Evolutionary conservation across 306 rosid species (phyloP).

Genomic region (Ziziphus jujuba): DNA sequence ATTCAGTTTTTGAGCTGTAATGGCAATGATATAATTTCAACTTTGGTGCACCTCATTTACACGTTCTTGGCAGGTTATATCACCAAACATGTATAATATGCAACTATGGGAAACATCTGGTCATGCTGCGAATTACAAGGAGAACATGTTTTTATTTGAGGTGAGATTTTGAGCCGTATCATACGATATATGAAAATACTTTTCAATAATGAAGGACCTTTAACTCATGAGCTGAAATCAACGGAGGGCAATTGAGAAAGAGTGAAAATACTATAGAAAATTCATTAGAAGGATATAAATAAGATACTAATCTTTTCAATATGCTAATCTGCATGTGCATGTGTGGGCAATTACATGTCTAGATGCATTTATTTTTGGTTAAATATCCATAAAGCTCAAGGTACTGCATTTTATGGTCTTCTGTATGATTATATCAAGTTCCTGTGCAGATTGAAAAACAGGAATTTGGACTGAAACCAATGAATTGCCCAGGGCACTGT

Average conservation of each 20-base stretch:
- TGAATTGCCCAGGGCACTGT: conserved; percentile 99
- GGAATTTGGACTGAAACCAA: conserved; percentile 96
- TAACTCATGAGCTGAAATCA: neutral
- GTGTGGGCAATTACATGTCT: neutral
- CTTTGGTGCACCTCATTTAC: conserved; percentile 20
- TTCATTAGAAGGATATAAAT: neutral
- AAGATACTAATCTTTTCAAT: neutral
- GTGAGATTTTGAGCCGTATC: conserved; percentile 34
- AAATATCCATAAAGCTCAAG: neutral
- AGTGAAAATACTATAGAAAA: too few species aligned
- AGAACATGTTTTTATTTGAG: conserved; percentile 92
- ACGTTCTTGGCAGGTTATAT: conserved; percentile 64
- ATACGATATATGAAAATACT: neutral
- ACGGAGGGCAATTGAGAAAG: too few species aligned
- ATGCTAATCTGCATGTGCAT: neutral
- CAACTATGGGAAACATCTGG: conserved; percentile 96
- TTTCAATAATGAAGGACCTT: neutral
- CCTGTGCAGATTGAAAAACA: conserved; percentile 80
- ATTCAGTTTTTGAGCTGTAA: conserved; percentile 19
- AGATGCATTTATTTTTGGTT: too few species aligned
- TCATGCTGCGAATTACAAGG: conserved; percentile 91
- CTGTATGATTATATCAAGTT: conserved; percentile 3
- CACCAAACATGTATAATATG: conserved; percentile 95
- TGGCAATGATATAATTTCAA: neutral
- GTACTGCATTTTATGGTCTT: neutral